Base-by-base conservation (phyloP, 306 rosid species). In the Malus sieversii region DNA sequence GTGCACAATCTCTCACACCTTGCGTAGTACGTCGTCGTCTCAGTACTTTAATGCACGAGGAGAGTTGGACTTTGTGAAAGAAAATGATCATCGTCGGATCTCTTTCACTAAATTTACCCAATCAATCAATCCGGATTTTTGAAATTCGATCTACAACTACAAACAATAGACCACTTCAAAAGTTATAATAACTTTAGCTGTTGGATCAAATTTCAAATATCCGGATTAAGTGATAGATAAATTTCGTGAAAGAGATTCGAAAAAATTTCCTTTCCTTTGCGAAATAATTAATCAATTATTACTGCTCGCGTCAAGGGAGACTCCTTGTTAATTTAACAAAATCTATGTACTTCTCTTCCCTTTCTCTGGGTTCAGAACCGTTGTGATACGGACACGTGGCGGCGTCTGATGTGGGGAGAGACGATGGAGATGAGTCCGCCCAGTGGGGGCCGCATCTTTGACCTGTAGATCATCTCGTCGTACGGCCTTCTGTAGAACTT, bases 371-470 rank as follows among this genome's bases (percentile, higher is more conserved):
- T 29, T 89, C 75, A 93, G 91, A 82, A 96, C 82, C 99, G 98
- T 81, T 96, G 98, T 0, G 98, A 95, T 52, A 90, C 80, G 0
- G 98, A 95, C 73, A 90, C 85, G 91, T 95, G 97, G 69, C 96
- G 96, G 15, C 97, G 91, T 79, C 92, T 83, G 11, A 90, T 19
- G 15, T 95, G 92, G 0, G 97, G 97, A 16, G 97, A 89, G 40
- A 90, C 98, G 23, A 92, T 92, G 83, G 99, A 96, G 79, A 95
- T 88, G 45, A 95, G 90, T 32, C 99, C 99, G 4, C 99, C 99
- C 0, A 92, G 96, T 71, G 98, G 98, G 72, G 98, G 97, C 84
- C 93, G 66, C 98, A 93, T 93, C 92, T 93, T 93, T 64, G 98
- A 90, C 89, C 98, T 78, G 77, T 93, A 93, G 1, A 91, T 70